phyloP scores from a whole-genome alignment of 495 filamentous ascomycete genomes.

The Antarctomyces pellizariae region DNA sequence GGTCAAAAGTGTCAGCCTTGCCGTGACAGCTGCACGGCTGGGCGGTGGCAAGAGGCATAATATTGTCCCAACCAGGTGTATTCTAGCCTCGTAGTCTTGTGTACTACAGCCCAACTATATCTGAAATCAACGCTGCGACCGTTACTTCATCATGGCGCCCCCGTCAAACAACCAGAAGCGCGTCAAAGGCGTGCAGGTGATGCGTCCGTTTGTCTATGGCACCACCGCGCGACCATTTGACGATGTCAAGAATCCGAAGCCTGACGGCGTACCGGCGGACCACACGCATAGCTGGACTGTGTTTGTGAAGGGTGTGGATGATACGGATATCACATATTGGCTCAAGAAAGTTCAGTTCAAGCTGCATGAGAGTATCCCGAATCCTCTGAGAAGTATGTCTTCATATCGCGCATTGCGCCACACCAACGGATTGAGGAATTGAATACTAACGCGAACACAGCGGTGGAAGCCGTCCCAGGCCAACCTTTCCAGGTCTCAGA shows the following conservation, averaged over 20 bases:
- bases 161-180: slow-evolving; percentile 25
- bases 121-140: too few species aligned
- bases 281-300: slow-evolving; percentile 94
- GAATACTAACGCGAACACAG: slow-evolving; percentile 7
- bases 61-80: too few species aligned
- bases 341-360: slow-evolving; percentile 95
- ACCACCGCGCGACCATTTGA: slow-evolving; percentile 56
- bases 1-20: too few species aligned
- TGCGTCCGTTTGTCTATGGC: slow-evolving; percentile 64
- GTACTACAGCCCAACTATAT: too few species aligned
- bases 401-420: neutral
- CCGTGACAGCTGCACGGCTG: too few species aligned
- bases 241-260: slow-evolving; percentile 27
- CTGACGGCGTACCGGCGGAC: slow-evolving; percentile 45
- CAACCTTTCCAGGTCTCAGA: slow-evolving; percentile 71
- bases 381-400: slow-evolving; percentile 48
- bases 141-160: slow-evolving; percentile 25
- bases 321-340: slow-evolving; percentile 81
- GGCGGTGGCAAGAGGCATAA: too few species aligned
- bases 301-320: slow-evolving; percentile 68
- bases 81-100: too few species aligned
- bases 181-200: slow-evolving; percentile 47
- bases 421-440: neutral
- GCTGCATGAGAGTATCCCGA: slow-evolving; percentile 82
- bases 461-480: slow-evolving; percentile 37